Percentiles rank a stretch among this genome's conserved stretches.
Evolutionary conservation across 2,329 filamentous ascomycete species (phyloP).

Genomic region (Aspergillus sp.): DNA sequence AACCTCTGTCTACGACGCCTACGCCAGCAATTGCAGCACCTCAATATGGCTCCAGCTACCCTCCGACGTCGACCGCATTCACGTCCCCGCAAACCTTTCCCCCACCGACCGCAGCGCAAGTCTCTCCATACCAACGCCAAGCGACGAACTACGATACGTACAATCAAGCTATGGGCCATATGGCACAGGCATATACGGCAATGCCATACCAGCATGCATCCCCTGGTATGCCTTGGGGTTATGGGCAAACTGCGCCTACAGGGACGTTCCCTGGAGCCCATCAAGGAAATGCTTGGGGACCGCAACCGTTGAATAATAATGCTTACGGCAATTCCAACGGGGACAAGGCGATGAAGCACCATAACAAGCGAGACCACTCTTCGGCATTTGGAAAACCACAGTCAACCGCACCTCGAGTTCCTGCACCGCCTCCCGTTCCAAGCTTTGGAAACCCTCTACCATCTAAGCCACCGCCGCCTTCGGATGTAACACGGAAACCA

Average conservation of each 20-base stretch:
- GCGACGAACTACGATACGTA: conserved; percentile 22
- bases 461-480: conserved; percentile 34
- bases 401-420: conserved; percentile 22
- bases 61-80: conserved; percentile 14
- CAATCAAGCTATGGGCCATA: conserved; percentile 15
- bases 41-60: conserved; percentile 20
- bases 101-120: conserved; percentile 14
- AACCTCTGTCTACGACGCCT: conserved; percentile 16
- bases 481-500: conserved; percentile 27
- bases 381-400: conserved; percentile 31
- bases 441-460: conserved; percentile 40
- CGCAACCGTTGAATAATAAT: conserved; percentile 14
- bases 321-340: conserved; percentile 13
- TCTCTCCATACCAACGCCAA: conserved; percentile 20
- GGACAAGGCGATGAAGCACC: conserved; percentile 14
- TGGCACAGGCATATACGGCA: conserved; percentile 14
- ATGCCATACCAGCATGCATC: conserved; percentile 18
- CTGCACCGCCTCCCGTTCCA: conserved; percentile 39
- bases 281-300: conserved; percentile 20
- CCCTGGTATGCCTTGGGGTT: conserved; percentile 48
- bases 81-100: conserved; percentile 19
- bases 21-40: conserved; percentile 18
- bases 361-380: conserved; percentile 32
- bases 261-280: conserved; percentile 38
- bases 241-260: conserved; percentile 45